Percentiles rank a stretch among this genome's conserved stretches.
Evolutionary conservation across 148 eudicot species (phyloP).

Genomic region (Drosera capensis): DNA sequence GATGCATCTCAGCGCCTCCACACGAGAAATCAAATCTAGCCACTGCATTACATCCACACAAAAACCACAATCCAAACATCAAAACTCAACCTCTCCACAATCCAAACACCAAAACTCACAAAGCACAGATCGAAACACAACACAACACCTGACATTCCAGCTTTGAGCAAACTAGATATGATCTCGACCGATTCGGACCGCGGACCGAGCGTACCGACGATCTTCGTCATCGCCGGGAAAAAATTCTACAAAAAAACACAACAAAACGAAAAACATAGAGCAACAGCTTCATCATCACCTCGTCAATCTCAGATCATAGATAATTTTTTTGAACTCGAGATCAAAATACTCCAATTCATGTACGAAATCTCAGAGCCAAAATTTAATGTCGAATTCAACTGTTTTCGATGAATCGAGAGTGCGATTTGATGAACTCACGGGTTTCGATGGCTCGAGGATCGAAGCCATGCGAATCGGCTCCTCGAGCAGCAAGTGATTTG

Average conservation of each 20-base stretch:
- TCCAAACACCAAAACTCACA: neutral
- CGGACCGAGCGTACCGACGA: conserved; percentile 91
- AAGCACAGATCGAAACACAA: neutral
- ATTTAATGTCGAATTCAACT: no score
- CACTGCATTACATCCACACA: conserved; percentile 20
- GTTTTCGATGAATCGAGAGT: no score
- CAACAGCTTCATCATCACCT: no score
- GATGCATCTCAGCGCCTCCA: conserved; percentile 66
- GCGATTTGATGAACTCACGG: no score
- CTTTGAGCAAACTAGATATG: conserved; percentile 61
- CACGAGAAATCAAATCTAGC: conserved; percentile 95
- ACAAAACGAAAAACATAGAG: no score
- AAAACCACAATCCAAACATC: neutral
- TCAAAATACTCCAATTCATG: no score
- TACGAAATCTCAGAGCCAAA: no score
- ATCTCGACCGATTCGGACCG: conserved; percentile 62
- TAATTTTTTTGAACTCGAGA: no score
- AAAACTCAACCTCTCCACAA: neutral
- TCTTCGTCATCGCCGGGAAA: conserved; percentile 89
- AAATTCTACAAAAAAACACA: conserved; percentile 32
- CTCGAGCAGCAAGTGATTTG: conserved; percentile 56
- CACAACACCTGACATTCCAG: conserved; percentile 78
- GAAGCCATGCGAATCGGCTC: conserved; percentile 93
- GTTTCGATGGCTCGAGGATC: conserved; percentile 74
- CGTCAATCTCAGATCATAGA: no score